Evolutionary conservation across 352 stramenopile genomes (phyloP).

Genomic region (Pythium rishiriense): DNA sequence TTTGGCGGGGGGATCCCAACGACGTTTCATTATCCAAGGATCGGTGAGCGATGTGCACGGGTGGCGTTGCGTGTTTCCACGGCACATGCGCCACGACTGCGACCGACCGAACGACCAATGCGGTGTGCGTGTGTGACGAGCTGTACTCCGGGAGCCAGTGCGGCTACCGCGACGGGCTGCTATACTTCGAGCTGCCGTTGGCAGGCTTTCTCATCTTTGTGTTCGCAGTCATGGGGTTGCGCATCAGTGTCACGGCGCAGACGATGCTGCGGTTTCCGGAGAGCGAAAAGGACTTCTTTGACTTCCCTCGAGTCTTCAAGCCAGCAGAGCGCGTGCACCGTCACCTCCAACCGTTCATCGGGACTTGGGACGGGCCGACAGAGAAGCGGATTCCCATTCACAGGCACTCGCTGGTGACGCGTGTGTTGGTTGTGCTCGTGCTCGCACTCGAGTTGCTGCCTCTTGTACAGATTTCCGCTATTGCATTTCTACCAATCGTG

Average conservation of each 20-base stretch:
- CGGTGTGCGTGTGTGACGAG: conserved; percentile 42
- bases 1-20: conserved; percentile 3
- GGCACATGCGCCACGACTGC: conserved; percentile 37
- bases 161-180: conserved; percentile 35
- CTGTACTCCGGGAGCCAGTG: conserved; percentile 57
- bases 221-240: conserved; percentile 35
- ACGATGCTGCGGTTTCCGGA: conserved; percentile 41
- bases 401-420: conserved; percentile 30
- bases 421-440: conserved; percentile 33
- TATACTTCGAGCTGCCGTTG: conserved; percentile 60
- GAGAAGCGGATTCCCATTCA: conserved; percentile 32
- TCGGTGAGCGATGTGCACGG: conserved; percentile 4
- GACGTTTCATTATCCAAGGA: background rate
- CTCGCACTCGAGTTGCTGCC: conserved; percentile 44
- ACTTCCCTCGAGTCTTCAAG: conserved; percentile 42
- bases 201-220: conserved; percentile 37
- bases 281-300: conserved; percentile 39
- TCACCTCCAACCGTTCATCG: conserved; percentile 23
- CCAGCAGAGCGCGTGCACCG: conserved; percentile 1
- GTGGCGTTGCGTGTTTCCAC: conserved; percentile 45
- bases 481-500: conserved; percentile 52
- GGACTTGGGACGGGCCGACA: conserved; percentile 40
- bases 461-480: conserved; percentile 47
- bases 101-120: conserved; percentile 12
- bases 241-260: conserved; percentile 29